Conservation (phyloP, 2,329 filamentous ascomycete genomes). For the Fusarium algeriense region DNA sequence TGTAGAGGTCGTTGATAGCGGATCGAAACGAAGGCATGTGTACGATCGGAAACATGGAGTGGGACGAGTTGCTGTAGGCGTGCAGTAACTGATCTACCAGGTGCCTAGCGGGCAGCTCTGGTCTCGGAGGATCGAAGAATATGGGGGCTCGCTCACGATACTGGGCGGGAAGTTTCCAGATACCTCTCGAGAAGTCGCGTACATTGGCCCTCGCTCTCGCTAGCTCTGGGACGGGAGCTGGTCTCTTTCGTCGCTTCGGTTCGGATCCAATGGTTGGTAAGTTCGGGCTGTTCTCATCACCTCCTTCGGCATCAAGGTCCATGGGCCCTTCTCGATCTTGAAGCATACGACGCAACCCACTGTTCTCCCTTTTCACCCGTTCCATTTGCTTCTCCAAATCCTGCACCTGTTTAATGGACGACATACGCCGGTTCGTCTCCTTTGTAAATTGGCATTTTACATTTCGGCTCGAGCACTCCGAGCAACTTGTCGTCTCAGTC, state of each 20-base stretch:
- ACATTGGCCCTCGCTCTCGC: slow-evolving; percentile 79
- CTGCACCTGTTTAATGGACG: slow-evolving; percentile 98
- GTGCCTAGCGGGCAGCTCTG: slow-evolving; percentile 77
- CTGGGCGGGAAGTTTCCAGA: slow-evolving; percentile 81
- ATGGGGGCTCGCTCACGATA: slow-evolving; percentile 67
- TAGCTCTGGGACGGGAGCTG: slow-evolving; percentile 75
- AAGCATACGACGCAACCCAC: slow-evolving; percentile 75
- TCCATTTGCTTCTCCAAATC: slow-evolving; percentile 94
- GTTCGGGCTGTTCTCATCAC: slow-evolving; percentile 64
- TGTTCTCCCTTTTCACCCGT: slow-evolving; percentile 83
- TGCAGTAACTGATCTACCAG: slow-evolving; percentile 78
- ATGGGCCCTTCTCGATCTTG: slow-evolving; percentile 63
- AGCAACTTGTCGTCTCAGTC: slow-evolving; percentile 95
- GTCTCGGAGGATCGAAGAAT: slow-evolving; percentile 65
- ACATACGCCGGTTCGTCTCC: slow-evolving; percentile 98
- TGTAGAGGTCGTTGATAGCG: slow-evolving; percentile 83
- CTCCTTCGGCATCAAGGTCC: slow-evolving; percentile 62
- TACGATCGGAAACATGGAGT: slow-evolving; percentile 84
- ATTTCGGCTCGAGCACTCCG: slow-evolving; percentile 95
- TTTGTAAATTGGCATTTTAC: slow-evolving; percentile 99
- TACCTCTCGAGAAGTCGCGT: slow-evolving; percentile 77
- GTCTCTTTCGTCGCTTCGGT: slow-evolving; percentile 72
- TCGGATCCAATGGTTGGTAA: slow-evolving; percentile 75
- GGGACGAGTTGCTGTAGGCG: slow-evolving; percentile 81
- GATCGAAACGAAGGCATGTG: slow-evolving; percentile 88